Percentiles rank a stretch among this genome's conserved stretches.
phyloP scores from a whole-genome alignment of 2,329 filamentous ascomycete genomes.

The Biscogniauxia mediterranea region DNA sequence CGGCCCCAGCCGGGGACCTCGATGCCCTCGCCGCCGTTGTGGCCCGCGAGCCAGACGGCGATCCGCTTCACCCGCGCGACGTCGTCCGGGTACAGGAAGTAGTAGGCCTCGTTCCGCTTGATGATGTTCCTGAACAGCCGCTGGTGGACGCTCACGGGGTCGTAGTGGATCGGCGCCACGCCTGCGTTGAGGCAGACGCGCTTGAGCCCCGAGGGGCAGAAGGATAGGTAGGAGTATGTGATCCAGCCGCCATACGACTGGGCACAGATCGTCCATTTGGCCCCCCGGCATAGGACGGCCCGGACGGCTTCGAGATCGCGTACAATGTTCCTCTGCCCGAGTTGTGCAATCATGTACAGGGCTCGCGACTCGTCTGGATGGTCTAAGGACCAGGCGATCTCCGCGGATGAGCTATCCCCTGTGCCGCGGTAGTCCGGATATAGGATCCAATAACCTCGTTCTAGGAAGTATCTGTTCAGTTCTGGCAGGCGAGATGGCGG shows the following conservation, averaged over 20 bases:
- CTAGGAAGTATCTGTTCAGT: slow-evolving; percentile 59
- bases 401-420: slow-evolving; percentile 50
- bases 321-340: slow-evolving; percentile 72
- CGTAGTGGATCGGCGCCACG: slow-evolving; percentile 59
- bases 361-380: slow-evolving; percentile 48
- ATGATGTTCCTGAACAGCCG: background rate
- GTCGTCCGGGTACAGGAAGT: slow-evolving; percentile 65
- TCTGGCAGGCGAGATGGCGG: slow-evolving; percentile 10
- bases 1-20: slow-evolving; percentile 42
- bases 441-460: slow-evolving; percentile 65
- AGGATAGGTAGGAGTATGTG: slow-evolving; percentile 67
- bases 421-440: slow-evolving; percentile 73
- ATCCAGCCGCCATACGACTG: slow-evolving; percentile 77
- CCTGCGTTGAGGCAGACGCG: slow-evolving; percentile 68
- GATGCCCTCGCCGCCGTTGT: background rate
- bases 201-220: slow-evolving; percentile 58
- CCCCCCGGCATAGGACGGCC: slow-evolving; percentile 53
- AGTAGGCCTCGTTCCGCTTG: slow-evolving; percentile 47
- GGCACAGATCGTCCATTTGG: slow-evolving; percentile 66
- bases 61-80: slow-evolving; percentile 54
- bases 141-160: background rate
- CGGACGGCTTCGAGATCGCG: slow-evolving; percentile 67
- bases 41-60: background rate
- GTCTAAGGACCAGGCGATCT: background rate
- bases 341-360: slow-evolving; percentile 62